Conservation (phyloP, 2,329 filamentous ascomycete species). For the Ceratocystis albifundus region DNA sequence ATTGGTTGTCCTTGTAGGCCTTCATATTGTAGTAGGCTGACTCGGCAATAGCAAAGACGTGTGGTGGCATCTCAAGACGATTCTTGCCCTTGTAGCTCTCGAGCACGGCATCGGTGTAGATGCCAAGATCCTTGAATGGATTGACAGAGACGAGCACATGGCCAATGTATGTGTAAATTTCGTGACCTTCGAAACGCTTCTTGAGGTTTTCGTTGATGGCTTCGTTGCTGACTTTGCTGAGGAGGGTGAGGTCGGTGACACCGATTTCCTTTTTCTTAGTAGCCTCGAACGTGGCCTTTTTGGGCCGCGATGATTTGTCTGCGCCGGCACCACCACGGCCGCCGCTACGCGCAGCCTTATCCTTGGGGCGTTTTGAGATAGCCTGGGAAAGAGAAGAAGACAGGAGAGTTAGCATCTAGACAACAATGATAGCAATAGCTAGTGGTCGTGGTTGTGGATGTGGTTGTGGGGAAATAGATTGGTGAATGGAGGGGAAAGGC, state of each 20-base stretch:
- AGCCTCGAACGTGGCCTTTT: slow-evolving; percentile 91
- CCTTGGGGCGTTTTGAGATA: slow-evolving; percentile 41
- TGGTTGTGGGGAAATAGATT: neutral
- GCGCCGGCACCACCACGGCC: slow-evolving; percentile 29
- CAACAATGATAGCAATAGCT: neutral
- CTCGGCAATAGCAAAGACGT: slow-evolving; percentile 96
- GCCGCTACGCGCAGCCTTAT: slow-evolving; percentile 35
- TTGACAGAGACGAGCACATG: slow-evolving; percentile 99
- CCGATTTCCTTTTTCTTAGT: slow-evolving; percentile 99
- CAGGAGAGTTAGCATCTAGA: neutral
- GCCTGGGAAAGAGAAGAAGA: slow-evolving; percentile 29
- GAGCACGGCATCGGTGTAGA: slow-evolving; percentile 91
- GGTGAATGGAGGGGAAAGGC: neutral
- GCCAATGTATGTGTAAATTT: slow-evolving; percentile 99
- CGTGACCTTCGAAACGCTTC: slow-evolving; percentile 91
- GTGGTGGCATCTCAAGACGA: slow-evolving; percentile 82
- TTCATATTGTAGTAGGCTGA: slow-evolving; percentile 99
- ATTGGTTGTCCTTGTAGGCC: slow-evolving; percentile 96
- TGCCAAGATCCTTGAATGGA: slow-evolving; percentile 91
- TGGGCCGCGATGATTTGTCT: slow-evolving; percentile 51
- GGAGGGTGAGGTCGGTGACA: slow-evolving; percentile 89
- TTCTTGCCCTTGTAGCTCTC: slow-evolving; percentile 96
- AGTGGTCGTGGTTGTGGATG: neutral
- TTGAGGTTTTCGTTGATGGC: slow-evolving; percentile 98
- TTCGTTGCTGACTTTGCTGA: slow-evolving; percentile 98